phyloP scores from a whole-genome alignment of 1,284 basidiomycete species.

The Bjerkandera adusta region DNA sequence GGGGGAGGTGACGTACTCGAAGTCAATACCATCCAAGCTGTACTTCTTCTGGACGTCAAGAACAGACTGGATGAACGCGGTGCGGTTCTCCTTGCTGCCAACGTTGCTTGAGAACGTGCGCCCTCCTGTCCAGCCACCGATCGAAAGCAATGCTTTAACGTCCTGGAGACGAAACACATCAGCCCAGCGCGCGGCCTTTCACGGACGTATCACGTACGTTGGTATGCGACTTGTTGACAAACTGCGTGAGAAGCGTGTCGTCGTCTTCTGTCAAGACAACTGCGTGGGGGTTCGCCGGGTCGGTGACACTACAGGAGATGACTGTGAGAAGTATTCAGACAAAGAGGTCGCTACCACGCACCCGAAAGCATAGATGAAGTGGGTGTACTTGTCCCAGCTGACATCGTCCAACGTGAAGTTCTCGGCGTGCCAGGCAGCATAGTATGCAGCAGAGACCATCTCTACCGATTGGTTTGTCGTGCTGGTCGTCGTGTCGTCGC shows the following conservation, averaged over 20 bases:
- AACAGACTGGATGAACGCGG: constrained; percentile 68
- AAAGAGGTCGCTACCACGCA: constrained; percentile 31
- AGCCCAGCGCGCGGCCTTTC: neutral
- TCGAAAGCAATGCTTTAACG: constrained; percentile 68
- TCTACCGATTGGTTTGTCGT: constrained; percentile 25
- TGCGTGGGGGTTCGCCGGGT: constrained; percentile 21
- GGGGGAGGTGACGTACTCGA: constrained; percentile 52
- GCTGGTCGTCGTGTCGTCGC: constrained; percentile 6
- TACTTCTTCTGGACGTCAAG: constrained; percentile 56
- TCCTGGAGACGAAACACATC: constrained; percentile 29
- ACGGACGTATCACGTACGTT: constrained; percentile 18
- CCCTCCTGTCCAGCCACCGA: constrained; percentile 86
- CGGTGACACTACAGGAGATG: constrained; percentile 20
- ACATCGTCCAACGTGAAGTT: constrained; percentile 48
- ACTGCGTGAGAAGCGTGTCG: constrained; percentile 24
- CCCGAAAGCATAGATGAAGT: constrained; percentile 66
- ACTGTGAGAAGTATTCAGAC: neutral
- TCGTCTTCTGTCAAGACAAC: constrained; percentile 21
- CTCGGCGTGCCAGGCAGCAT: constrained; percentile 54
- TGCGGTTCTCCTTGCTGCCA: constrained; percentile 53
- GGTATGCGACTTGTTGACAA: constrained; percentile 29
- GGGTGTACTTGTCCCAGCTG: constrained; percentile 61
- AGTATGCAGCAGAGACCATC: constrained; percentile 57
- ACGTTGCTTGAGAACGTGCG: constrained; percentile 70
- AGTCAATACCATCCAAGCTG: constrained; percentile 75